Base-by-base conservation (phyloP, 257 asterid species). In the Nyctanthes arbortristis region DNA sequence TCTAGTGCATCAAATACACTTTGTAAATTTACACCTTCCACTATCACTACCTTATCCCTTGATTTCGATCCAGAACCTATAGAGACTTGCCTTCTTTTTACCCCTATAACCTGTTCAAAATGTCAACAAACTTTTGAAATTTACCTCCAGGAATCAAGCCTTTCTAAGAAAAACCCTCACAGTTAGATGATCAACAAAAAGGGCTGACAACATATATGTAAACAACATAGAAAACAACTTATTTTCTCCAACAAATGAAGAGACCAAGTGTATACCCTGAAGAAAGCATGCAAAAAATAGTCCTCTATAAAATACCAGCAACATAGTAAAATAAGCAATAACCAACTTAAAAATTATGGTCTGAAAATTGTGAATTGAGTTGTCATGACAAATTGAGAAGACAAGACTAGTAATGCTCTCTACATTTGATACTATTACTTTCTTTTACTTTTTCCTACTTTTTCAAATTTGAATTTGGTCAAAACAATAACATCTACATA, bases 41-140 rank as follows among this genome's bases (percentile, higher is more conserved):
- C 59, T 20, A 52, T 52, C 59, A 52, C 59, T 20, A 52, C 59
- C 59, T 52, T 52, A 52, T 52, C 59, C 59, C 59, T 52, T 8
- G 59, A 52, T 52, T 52, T 52, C 3, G 59, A 52, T 52, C 59
- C 59, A 52, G 59, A 52, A 52, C 59, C 16, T 52, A 52, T 52
- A 30, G 59, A 52, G 31, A 52, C 59, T 20, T 52, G 59, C 59
- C 59, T 52, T 52, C 59, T 52, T 24, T 52, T 52, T 52, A 52
- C 59, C 59, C 59, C 59, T 52, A 22, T 52, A 22, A 52, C 59
- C 59, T 52, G 59, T 52, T 52, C 30, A 24, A 52, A 20, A 52
- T 20, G 54, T 10, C 22, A 0, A n/a, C 18, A 16, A 16, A 43
- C 54, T 43, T 22, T 24, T 52, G 6, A 52, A 20, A 52, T 22